Evolutionary conservation across 2,329 filamentous ascomycete genomes (phyloP).

Genomic region (Dothistroma pini): DNA sequence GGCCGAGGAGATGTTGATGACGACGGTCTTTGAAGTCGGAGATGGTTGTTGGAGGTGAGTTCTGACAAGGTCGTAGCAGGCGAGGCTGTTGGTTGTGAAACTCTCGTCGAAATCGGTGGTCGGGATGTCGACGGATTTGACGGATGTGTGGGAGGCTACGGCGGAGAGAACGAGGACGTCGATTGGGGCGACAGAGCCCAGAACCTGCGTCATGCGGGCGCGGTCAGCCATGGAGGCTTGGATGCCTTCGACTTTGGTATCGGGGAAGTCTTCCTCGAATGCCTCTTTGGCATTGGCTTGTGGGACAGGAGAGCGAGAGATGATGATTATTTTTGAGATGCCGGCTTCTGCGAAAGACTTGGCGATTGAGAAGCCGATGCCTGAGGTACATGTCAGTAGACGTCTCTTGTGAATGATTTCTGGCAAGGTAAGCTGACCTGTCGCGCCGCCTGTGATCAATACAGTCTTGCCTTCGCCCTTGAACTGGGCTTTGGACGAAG

Average conservation of each 20-base stretch:
- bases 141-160: conserved; percentile 30
- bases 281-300: conserved; percentile 37
- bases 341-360: conserved; percentile 26
- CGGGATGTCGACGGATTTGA: conserved; percentile 31
- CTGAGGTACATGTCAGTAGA: background rate
- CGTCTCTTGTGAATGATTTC: background rate
- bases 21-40: conserved; percentile 22
- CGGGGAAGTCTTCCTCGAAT: conserved; percentile 35
- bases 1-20: conserved; percentile 38
- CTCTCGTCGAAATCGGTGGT: conserved; percentile 34
- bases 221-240: conserved; percentile 28
- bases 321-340: conserved; percentile 21
- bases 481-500: conserved; percentile 20
- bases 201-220: conserved; percentile 29
- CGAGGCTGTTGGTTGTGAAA: conserved; percentile 36
- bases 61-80: conserved; percentile 34
- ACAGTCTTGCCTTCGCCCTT: conserved; percentile 26
- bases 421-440: conserved; percentile 6
- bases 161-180: conserved; percentile 44
- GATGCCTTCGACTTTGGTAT: conserved; percentile 35
- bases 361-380: conserved; percentile 24
- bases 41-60: conserved; percentile 37
- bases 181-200: conserved; percentile 34
- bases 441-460: conserved; percentile 27
- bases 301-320: conserved; percentile 31